Evolutionary conservation across 192 early-diverging fungal species (phyloP).

Genomic region (Backusella sp.): DNA sequence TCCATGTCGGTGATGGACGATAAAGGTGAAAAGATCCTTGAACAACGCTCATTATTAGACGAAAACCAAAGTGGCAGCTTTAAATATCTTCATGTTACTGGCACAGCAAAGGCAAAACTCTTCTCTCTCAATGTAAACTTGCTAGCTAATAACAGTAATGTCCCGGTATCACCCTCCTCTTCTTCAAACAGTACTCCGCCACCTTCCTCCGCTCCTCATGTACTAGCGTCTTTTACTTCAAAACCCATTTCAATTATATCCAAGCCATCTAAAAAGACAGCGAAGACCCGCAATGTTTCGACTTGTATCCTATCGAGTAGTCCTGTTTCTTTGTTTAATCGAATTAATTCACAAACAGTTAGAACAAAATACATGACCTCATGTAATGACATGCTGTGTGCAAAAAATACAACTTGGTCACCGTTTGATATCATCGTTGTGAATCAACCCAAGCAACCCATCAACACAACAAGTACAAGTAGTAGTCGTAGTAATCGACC

Average conservation of each 20-base stretch:
- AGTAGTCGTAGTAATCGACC: not conserved
- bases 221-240: constrained; percentile 61
- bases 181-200: not conserved
- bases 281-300: constrained; percentile 75
- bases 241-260: constrained; percentile 83
- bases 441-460: constrained; percentile 14
- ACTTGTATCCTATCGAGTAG: constrained; percentile 75
- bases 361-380: constrained; percentile 83
- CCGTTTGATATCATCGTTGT: constrained; percentile 56
- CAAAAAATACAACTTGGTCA: constrained; percentile 60
- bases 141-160: constrained; percentile 16
- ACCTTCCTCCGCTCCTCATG: not conserved
- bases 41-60: constrained; percentile 46
- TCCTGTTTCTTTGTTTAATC: constrained; percentile 88
- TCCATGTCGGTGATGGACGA: constrained; percentile 60
- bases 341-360: constrained; percentile 89
- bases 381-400: constrained; percentile 54
- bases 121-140: constrained; percentile 66
- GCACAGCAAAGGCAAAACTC: constrained; percentile 77
- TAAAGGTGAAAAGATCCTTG: constrained; percentile 18
- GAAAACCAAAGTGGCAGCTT: constrained; percentile 61
- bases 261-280: constrained; percentile 91
- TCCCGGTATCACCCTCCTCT: not conserved
- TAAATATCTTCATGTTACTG: constrained; percentile 77
- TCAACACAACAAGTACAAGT: not conserved